Percentiles rank a stretch among this genome's conserved stretches.
phyloP scores from a whole-genome alignment of 495 filamentous ascomycete genomes.

The Aspergillus asperescens region DNA sequence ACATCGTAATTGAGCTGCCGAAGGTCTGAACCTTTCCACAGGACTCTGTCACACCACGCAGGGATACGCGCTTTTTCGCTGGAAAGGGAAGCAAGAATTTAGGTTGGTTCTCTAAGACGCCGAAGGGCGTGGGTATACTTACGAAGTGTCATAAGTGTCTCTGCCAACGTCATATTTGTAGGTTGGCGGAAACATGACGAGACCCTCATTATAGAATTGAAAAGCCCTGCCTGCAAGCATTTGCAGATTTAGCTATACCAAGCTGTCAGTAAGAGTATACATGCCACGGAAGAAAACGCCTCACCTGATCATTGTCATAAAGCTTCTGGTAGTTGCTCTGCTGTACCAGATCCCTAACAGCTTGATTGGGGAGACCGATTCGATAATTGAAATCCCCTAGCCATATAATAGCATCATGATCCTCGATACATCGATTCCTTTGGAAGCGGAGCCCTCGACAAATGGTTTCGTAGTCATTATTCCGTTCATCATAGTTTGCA shows the following conservation, averaged over 20 bases:
- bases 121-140: constrained; percentile 28
- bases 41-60: constrained; percentile 92
- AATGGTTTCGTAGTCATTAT: constrained; percentile 88
- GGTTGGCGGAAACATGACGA: constrained; percentile 80
- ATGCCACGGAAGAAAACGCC: background rate
- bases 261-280: constrained; percentile 5
- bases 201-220: constrained; percentile 81
- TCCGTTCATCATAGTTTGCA: constrained; percentile 93
- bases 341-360: constrained; percentile 66
- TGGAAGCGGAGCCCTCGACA: constrained; percentile 84
- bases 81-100: constrained; percentile 1
- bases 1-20: constrained; percentile 75
- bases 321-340: constrained; percentile 67
- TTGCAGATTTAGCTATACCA: constrained; percentile 77
- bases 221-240: constrained; percentile 91
- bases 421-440: constrained; percentile 78
- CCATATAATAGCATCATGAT: constrained; percentile 96
- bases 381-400: constrained; percentile 98
- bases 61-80: constrained; percentile 92
- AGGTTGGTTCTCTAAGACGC: background rate
- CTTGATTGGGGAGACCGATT: constrained; percentile 79
- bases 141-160: constrained; percentile 90
- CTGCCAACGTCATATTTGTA: constrained; percentile 91
- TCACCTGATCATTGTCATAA: constrained; percentile 89
- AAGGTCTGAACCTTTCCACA: constrained; percentile 78